Evolutionary conservation across 2,329 filamentous ascomycete species (phyloP).

Genomic region (Diaporthe nobilis): DNA sequence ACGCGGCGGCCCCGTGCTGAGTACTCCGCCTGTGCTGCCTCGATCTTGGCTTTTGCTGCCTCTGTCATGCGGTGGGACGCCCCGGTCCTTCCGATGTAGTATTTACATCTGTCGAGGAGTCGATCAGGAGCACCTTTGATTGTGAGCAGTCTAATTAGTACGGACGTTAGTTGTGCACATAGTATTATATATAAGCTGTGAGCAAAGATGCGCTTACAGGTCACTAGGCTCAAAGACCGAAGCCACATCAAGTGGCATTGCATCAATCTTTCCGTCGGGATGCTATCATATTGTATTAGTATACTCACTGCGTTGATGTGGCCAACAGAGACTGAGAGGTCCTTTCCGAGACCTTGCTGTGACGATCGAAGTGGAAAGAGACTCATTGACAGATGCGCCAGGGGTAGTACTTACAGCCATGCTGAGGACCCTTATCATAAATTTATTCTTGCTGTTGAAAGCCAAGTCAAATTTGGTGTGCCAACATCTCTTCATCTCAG

Average conservation of each 20-base stretch:
- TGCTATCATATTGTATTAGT: conserved; percentile 38
- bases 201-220: conserved; percentile 49
- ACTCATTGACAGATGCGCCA: no score
- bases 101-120: conserved; percentile 73
- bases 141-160: conserved; percentile 67
- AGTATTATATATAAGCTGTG: neutral
- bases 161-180: neutral
- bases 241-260: conserved; percentile 54
- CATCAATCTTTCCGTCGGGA: conserved; percentile 54
- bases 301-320: neutral
- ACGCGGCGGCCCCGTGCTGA: conserved; percentile 78
- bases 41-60: conserved; percentile 61
- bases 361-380: neutral
- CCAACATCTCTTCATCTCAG: conserved; percentile 74
- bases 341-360: neutral
- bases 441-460: conserved; percentile 90
- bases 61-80: conserved; percentile 64
- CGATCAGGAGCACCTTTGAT: conserved; percentile 87
- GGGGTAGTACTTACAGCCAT: conserved; percentile 46
- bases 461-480: conserved; percentile 76
- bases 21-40: conserved; percentile 76
- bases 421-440: conserved; percentile 77
- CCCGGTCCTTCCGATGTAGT: conserved; percentile 70
- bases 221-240: conserved; percentile 54
- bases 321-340: neutral